These are phyloP conservation scores for Podaxis pistillaris DNA, from an alignment of 768 basidiomycete species.

Conservation along the genomic window DNA sequence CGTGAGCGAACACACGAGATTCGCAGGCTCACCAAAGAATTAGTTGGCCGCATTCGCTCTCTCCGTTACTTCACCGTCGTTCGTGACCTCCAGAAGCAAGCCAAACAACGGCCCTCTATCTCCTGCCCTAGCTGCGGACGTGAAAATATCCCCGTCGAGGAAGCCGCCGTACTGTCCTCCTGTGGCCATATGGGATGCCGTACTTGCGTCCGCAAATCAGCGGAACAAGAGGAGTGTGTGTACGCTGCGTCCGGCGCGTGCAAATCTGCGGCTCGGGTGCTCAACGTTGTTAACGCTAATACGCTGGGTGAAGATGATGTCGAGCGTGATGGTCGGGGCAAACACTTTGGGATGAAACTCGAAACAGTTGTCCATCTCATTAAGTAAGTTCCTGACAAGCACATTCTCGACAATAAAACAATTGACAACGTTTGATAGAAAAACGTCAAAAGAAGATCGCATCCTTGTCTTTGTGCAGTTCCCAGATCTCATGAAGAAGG, in stretches of 20 bases:
- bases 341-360: constrained; percentile 80
- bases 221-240: constrained; percentile 80
- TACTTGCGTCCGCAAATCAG: constrained; percentile 67
- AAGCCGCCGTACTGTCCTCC: constrained; percentile 84
- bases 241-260: constrained; percentile 68
- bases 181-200: constrained; percentile 90
- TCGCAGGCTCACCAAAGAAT: constrained; percentile 80
- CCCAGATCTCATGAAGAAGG: constrained; percentile 89
- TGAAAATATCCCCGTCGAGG: constrained; percentile 54
- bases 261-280: constrained; percentile 72
- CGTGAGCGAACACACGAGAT: constrained; percentile 88
- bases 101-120: constrained; percentile 54
- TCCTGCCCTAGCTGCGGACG: constrained; percentile 63
- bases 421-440: constrained; percentile 37
- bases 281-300: constrained; percentile 81
- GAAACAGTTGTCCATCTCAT: constrained; percentile 76
- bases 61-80: constrained; percentile 91
- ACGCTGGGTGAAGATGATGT: constrained; percentile 80
- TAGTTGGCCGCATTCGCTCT: constrained; percentile 87
- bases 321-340: constrained; percentile 66
- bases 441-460: constrained; percentile 74
- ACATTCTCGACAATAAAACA: not conserved
- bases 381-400: constrained; percentile 47
- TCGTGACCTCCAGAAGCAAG: constrained; percentile 81
- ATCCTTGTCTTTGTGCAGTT: constrained; percentile 96